A percentile compares a stretch with the other conserved stretches of the same genome.
These are phyloP conservation scores for Achlya hypogyna DNA, from an alignment of 352 stramenopile species.

Conservation along the genomic window DNA sequence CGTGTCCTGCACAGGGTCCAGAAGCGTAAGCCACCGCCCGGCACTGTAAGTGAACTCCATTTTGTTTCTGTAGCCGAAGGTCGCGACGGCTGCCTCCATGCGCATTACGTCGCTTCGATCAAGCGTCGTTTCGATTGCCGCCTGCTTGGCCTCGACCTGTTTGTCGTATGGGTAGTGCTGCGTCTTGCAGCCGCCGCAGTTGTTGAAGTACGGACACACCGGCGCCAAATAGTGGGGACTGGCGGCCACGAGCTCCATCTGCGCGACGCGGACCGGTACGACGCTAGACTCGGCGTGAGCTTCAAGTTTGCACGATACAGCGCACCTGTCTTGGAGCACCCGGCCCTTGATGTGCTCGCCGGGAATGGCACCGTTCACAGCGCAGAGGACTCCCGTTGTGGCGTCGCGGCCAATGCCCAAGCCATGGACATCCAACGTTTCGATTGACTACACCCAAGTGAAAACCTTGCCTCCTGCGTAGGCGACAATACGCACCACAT, in stretches of 20 bases:
- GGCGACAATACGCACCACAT: background rate
- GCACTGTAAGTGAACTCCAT: slow-evolving; percentile 79
- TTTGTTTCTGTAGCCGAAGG: slow-evolving; percentile 70
- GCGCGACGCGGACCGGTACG: background rate
- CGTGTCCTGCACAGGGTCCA: slow-evolving; percentile 27
- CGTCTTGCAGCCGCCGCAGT: slow-evolving; percentile 58
- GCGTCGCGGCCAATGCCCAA: slow-evolving; percentile 7
- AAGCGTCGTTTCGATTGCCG: slow-evolving; percentile 37
- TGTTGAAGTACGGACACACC: slow-evolving; percentile 43
- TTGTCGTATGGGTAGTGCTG: slow-evolving; percentile 51
- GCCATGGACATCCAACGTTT: slow-evolving; percentile 8
- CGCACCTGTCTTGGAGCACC: slow-evolving; percentile 14
- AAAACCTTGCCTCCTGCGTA: background rate
- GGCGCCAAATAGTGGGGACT: slow-evolving; percentile 33
- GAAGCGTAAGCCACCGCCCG: slow-evolving; percentile 49
- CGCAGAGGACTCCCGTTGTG: background rate
- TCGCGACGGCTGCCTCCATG: background rate
- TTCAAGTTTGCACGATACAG: background rate
- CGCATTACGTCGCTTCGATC: background rate
- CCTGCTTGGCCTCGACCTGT: slow-evolving; percentile 60
- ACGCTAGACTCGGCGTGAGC: background rate
- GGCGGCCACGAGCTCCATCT: slow-evolving; percentile 22
- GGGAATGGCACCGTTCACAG: slow-evolving; percentile 12
- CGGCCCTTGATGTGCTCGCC: slow-evolving; percentile 12
- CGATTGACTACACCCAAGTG: slow-evolving; percentile 3